A percentile compares a stretch with the other conserved stretches of the same genome.
phyloP scores from a whole-genome alignment of 768 basidiomycete genomes.

The Naematelia aurantialba region DNA sequence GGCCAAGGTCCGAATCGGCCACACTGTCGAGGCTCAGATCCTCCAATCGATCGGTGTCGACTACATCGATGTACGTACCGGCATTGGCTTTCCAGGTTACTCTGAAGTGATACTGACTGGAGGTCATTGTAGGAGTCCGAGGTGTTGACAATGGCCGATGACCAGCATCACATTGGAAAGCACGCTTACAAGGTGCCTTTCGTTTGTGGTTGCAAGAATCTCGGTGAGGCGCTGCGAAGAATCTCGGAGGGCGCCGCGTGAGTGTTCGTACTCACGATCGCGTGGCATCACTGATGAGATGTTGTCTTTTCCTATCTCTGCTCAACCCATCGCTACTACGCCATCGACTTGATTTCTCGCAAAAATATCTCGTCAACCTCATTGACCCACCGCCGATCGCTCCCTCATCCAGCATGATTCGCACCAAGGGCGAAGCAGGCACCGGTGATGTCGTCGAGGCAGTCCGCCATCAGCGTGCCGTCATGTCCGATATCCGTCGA shows the following conservation, averaged over 20 bases:
- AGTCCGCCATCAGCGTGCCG: conserved; percentile 81
- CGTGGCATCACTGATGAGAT: not conserved
- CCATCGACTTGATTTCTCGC: not conserved
- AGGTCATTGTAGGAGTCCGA: conserved; percentile 46
- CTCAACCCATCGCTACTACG: too few relatives aligned
- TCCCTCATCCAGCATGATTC: conserved; percentile 62
- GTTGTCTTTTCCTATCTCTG: not conserved
- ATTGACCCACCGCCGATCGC: too few relatives aligned
- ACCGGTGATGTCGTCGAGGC: conserved; percentile 60
- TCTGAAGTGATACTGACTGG: not conserved
- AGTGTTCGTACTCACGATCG: conserved; percentile 11
- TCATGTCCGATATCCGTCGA: conserved; percentile 77
- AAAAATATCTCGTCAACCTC: not conserved
- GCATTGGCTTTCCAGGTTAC: not conserved
- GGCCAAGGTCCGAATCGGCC: conserved; percentile 84
- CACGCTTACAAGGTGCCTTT: conserved; percentile 87
- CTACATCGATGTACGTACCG: conserved; percentile 57
- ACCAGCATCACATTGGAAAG: conserved; percentile 95
- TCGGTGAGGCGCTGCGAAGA: conserved; percentile 92
- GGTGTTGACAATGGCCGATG: conserved; percentile 93
- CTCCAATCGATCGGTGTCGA: conserved; percentile 90
- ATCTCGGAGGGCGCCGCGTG: conserved; percentile 91
- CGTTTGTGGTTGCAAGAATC: conserved; percentile 90
- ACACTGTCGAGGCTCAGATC: conserved; percentile 98
- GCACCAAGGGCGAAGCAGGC: conserved; percentile 72